These are phyloP conservation scores for Coffea humblotiana DNA, from an alignment of 305 asterid species.

Conservation along the genomic window DNA sequence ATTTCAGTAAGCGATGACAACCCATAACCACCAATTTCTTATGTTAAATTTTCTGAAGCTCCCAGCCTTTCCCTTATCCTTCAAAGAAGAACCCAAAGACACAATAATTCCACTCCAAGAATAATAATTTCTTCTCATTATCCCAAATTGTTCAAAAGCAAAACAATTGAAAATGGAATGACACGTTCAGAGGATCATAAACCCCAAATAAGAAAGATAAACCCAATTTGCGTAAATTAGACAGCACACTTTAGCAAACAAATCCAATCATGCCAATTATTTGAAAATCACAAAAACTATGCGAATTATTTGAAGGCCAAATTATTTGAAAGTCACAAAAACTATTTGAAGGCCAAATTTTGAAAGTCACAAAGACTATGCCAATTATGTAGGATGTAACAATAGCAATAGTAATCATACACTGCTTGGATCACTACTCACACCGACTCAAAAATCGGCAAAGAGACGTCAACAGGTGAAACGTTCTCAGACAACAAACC, in stretches of 20 bases:
- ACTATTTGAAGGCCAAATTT: no score
- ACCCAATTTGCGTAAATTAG: neutral
- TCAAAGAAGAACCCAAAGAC: neutral
- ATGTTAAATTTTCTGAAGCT: neutral
- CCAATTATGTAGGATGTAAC: neutral
- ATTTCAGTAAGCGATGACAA: neutral
- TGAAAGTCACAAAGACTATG: neutral
- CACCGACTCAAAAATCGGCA: neutral
- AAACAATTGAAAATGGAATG: no score
- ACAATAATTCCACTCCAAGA: no score
- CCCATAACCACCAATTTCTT: neutral
- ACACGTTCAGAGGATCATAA: neutral
- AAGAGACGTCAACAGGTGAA: no score
- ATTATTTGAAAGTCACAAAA: neutral
- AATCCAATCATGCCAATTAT: neutral
- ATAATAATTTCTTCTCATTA: neutral
- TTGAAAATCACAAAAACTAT: no score
- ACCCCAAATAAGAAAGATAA: neutral
- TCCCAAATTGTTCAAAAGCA: neutral
- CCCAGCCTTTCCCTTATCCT: neutral
- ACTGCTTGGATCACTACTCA: neutral
- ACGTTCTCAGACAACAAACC: neutral
- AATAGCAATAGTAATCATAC: neutral
- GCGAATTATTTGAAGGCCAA: no score
- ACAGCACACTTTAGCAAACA: neutral